phyloP scores from a whole-genome alignment of 805 yeast genomes.

The Wickerhamiella australiensis region DNA sequence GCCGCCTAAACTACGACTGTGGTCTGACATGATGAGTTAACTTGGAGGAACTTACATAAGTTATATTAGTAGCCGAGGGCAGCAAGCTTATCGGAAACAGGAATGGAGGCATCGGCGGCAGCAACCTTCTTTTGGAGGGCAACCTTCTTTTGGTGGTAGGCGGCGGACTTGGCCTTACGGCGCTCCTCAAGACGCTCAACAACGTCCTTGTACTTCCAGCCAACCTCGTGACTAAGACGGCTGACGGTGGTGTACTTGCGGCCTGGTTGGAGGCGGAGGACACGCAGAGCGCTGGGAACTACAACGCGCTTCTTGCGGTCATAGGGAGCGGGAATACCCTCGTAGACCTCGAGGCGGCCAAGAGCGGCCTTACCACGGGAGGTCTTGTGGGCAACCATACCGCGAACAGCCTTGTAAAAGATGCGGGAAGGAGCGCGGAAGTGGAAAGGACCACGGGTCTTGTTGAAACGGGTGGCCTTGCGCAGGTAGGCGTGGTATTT shows the following conservation, averaged over 20 bases:
- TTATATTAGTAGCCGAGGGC: conserved; percentile 81
- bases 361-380: conserved; percentile 99
- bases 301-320: conserved; percentile 99
- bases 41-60: conserved; percentile 7
- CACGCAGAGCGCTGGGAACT: conserved; percentile 99
- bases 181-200: conserved; percentile 97
- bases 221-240: conserved; percentile 90
- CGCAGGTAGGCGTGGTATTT: conserved; percentile 99
- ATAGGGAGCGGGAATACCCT: conserved; percentile 99
- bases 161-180: conserved; percentile 98
- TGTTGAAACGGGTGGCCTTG: conserved; percentile 98
- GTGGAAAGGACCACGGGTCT: conserved; percentile 99
- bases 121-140: conserved; percentile 87
- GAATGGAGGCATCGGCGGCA: conserved; percentile 77
- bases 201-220: conserved; percentile 99
- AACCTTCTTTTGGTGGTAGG: conserved; percentile 97
- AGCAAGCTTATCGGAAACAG: conserved; percentile 87
- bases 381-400: conserved; percentile 99
- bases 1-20: background rate
- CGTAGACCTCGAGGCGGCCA: conserved; percentile 98
- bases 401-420: conserved; percentile 98
- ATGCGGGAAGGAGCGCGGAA: conserved; percentile 99
- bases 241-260: conserved; percentile 99
- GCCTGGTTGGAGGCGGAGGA: conserved; percentile 97
- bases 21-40: conserved; percentile 1